Evolutionary conservation across 148 eudicot genomes (phyloP), one percentile per base, ranked within the genome.

Genomic region (Vaccinium macrocarpon): DNA sequence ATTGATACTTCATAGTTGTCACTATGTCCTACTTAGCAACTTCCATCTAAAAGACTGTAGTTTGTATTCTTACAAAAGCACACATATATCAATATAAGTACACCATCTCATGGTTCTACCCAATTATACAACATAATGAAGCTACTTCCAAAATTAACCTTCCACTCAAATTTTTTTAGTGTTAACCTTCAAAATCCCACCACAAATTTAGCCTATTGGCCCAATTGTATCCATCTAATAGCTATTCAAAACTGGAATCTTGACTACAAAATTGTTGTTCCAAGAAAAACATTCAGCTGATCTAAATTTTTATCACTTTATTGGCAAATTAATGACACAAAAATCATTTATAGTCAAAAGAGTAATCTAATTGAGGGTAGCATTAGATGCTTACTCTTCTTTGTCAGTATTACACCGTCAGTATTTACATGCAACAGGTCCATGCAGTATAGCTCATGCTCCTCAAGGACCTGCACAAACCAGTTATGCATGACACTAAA

Each of bases 371-470:
- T 46, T 49, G 3, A 74, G 68, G 68, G 73, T 42, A 21, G 78
- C 6, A 50, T 6, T n/a, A 81, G 35, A 19, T 56, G 84, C 96
- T 93, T 91, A 97, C 99, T 97, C 86, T 82, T 84, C 85, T 86
- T 95, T 81, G 97, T 93, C 89, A 97, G 84, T 82, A 91, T 88
- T 80, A 95, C 94, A 75, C 93, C 99, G 88, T 94, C 98, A 66
- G 95, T 93, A 75, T 90, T 89, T 74, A 97, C 93, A 84, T 94
- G 93, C 85, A 97, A 90, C 73, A 97, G 86, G 90, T 95, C 98
- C 89, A 85, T 56, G 88, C 99, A 97, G 68, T 92, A 88, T 57
- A 97, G 90, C 70, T 90, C 96, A 80, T 97, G 90, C 85, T 93
- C 98, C 87, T 93, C 99, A 79, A 97, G 94, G 87, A 94, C 98